These are phyloP conservation scores for Plasmodium blacklocki DNA, from an alignment of 169 alveolate species.

Conservation along the genomic window DNA sequence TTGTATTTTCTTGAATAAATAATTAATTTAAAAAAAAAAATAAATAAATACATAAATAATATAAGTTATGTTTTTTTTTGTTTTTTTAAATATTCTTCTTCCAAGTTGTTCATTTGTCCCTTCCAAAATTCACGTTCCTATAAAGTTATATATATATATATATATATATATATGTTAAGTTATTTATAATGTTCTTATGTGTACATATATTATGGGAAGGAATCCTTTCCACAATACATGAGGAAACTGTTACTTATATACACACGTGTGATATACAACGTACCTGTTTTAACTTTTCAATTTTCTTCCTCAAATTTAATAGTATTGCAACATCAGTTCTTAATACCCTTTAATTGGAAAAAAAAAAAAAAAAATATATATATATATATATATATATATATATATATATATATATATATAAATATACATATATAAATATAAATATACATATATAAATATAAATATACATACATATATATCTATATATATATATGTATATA, in stretches of 20 bases:
- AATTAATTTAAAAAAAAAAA: no score
- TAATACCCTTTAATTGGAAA: constrained; percentile 25
- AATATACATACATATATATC: no score
- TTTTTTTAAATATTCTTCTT: constrained; percentile 58
- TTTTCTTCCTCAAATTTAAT: constrained; percentile 59
- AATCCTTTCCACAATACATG: background rate
- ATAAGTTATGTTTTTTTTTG: constrained; percentile 20
- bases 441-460: background rate
- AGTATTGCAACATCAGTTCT: constrained; percentile 75
- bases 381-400: background rate
- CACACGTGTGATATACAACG: background rate
- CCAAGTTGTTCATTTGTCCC: constrained; percentile 34
- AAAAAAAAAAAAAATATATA: constrained; percentile 4
- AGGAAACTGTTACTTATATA: no score
- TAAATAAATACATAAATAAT: no score
- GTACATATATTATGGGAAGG: no score
- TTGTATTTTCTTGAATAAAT: no score
- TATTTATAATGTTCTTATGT: no score
- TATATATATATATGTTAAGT: background rate
- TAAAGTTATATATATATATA: background rate
- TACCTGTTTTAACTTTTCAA: constrained; percentile 73
- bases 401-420: no score
- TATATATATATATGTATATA: background rate
- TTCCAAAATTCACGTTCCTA: constrained; percentile 73
- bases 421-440: no score